Percentiles rank a stretch among this genome's conserved stretches.
phyloP scores from a whole-genome alignment of 2,329 filamentous ascomycete genomes.

The Neofusicoccum sp. region DNA sequence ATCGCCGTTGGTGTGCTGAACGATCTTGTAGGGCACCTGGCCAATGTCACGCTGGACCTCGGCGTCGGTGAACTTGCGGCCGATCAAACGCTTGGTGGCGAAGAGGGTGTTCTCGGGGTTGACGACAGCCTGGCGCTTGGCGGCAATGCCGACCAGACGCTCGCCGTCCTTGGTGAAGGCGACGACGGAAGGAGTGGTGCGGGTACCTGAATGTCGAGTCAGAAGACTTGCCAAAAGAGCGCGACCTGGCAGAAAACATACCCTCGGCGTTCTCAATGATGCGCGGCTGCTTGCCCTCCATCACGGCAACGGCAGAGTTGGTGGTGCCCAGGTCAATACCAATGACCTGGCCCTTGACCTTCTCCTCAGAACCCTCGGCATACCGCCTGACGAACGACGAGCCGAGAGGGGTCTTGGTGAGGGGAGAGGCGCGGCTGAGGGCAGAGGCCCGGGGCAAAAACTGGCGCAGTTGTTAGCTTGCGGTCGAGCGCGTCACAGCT shows the following conservation, averaged over 20 bases:
- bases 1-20: conserved; percentile 94
- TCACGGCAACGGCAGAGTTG: conserved; percentile 94
- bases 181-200: conserved; percentile 91
- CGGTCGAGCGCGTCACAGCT: conserved; percentile 6
- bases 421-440: conserved; percentile 65
- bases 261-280: conserved; percentile 99
- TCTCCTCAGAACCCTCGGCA: conserved; percentile 68
- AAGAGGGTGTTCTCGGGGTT: conserved; percentile 99
- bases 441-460: conserved; percentile 72
- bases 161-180: conserved; percentile 95
- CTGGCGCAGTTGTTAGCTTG: conserved; percentile 25
- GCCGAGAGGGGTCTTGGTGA: conserved; percentile 67
- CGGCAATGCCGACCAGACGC: conserved; percentile 92
- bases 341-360: conserved; percentile 94
- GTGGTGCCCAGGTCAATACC: conserved; percentile 98
- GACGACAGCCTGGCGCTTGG: conserved; percentile 96
- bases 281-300: conserved; percentile 93
- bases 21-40: conserved; percentile 98
- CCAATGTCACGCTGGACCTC: conserved; percentile 97
- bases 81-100: conserved; percentile 97
- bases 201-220: conserved; percentile 59
- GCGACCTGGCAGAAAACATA: conserved; percentile 41
- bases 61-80: conserved; percentile 88
- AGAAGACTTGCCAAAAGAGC: conserved; percentile 18
- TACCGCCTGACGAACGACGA: conserved; percentile 72